Base-by-base conservation (phyloP, 192 early-diverging fungal species). In the Umbelopsis vinacea region DNA sequence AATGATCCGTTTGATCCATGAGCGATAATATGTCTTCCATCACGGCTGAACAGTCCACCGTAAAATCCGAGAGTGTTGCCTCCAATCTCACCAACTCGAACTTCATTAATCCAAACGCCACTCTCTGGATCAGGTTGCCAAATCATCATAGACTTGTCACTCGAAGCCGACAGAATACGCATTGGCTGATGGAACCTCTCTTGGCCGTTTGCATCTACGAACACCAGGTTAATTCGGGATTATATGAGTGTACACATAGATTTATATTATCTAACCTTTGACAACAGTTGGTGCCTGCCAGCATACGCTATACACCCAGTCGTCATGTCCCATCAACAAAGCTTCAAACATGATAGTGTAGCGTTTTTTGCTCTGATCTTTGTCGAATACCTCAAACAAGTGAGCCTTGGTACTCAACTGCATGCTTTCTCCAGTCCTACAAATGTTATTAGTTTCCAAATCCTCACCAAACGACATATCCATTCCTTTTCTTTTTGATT, bases 241-340 rank as follows among this genome's bases (percentile, higher is more conserved):
- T 19, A 21, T 10, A 50, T 50, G 5, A 50, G 48, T 19, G n/a
- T 17, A 50, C 48, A 50, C 48, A 17, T n/a, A 3, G 48, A 17
- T 1, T 21, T 17, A 38, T 6, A 19, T 29, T 29, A 29, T 4
- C 14, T 22, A 77, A 74, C 82, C 80, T 17, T 73, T 66, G 5
- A 79, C 46, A 6, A 57, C 26, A 19, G 22, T 70, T 19, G 91
- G 78, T 23, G 86, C 89, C 26, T 91, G 83, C 96, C 96, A 99
- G 45, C 83, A 71, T 52, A 93, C 89, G 40, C 89, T 88, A 78
- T 93, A 91, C 22, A 98, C 94, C 96, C 96, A 97, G 70, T 95
- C 96, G 70, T 99, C 97, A 77, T 99, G 97, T 0, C 94, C 96
- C 76, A 95, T 82, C n/a, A 99, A 83, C 19, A 99, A 85, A 6